Evolutionary conservation across 2,329 filamentous ascomycete genomes (phyloP).

Genomic region (Stagonosporopsis tanaceti): DNA sequence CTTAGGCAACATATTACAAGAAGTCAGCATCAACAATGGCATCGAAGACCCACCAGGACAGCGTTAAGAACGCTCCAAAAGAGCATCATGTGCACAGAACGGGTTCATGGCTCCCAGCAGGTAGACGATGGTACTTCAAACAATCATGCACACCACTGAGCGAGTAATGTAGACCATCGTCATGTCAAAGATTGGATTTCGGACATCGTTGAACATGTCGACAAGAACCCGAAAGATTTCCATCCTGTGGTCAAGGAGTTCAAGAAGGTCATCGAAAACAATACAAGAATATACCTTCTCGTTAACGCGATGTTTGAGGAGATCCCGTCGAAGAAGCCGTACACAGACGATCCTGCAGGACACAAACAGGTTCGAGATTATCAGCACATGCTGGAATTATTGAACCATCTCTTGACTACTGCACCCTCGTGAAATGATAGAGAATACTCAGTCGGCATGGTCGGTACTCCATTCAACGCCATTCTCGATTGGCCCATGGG

Average conservation of each 20-base stretch:
- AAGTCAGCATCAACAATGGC: slow-evolving; percentile 1
- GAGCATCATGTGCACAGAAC: slow-evolving; percentile 31
- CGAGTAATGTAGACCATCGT: slow-evolving; percentile 64
- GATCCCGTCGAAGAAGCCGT: slow-evolving; percentile 67
- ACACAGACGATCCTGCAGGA: slow-evolving; percentile 68
- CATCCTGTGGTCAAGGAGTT: slow-evolving; percentile 66
- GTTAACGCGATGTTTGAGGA: slow-evolving; percentile 74
- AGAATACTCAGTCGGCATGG: slow-evolving; percentile 52
- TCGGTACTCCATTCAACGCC: slow-evolving; percentile 67
- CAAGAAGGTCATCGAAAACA: slow-evolving; percentile 68
- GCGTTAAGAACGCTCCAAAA: slow-evolving; percentile 23
- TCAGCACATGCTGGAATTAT: slow-evolving; percentile 69
- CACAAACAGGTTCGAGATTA: slow-evolving; percentile 71
- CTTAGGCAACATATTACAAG: background rate
- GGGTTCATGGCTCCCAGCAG: slow-evolving; percentile 15
- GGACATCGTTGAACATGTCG: slow-evolving; percentile 63
- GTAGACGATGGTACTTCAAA: background rate
- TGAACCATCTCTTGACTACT: slow-evolving; percentile 64
- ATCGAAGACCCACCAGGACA: slow-evolving; percentile 23
- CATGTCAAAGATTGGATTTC: slow-evolving; percentile 70
- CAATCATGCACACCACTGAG: background rate
- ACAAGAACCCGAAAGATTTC: slow-evolving; percentile 60
- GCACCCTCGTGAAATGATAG: slow-evolving; percentile 54
- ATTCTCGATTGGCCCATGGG: slow-evolving; percentile 63
- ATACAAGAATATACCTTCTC: slow-evolving; percentile 71